Evolutionary conservation across 805 yeast genomes (phyloP).

Genomic region (Cyberlindnera bimundalis): DNA sequence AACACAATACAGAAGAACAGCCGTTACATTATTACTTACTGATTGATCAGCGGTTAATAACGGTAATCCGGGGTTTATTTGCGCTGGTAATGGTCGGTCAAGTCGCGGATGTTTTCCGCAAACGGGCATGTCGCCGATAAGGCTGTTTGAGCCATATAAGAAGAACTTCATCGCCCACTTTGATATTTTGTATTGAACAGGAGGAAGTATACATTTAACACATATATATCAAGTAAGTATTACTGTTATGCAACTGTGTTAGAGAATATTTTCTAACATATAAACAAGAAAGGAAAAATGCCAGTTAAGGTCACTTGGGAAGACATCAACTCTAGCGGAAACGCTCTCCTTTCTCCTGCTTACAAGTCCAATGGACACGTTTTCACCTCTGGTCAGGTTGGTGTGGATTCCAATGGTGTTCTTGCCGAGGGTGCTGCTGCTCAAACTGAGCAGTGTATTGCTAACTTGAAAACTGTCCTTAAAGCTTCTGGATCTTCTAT

Average conservation of each 20-base stretch:
- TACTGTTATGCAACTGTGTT: too few species aligned
- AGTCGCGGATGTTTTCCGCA: slow-evolving; percentile 7
- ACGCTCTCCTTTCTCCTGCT: slow-evolving; percentile 39
- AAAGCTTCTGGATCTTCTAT: slow-evolving; percentile 43
- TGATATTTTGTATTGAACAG: too few species aligned
- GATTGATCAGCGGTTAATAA: too few species aligned
- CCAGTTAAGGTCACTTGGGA: slow-evolving; percentile 35
- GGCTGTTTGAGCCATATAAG: neutral
- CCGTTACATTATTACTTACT: too few species aligned
- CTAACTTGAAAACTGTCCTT: slow-evolving; percentile 40
- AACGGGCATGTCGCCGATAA: neutral
- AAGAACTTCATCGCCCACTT: neutral
- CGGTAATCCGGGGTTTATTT: too few species aligned
- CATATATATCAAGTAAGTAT: too few species aligned
- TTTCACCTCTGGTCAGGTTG: slow-evolving; percentile 48
- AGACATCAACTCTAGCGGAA: slow-evolving; percentile 30
- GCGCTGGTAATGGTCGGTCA: neutral
- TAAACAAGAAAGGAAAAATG: too few species aligned
- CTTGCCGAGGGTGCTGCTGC: slow-evolving; percentile 40
- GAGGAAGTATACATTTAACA: neutral
- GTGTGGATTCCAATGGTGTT: slow-evolving; percentile 39
- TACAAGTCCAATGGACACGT: slow-evolving; percentile 39
- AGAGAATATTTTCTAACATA: too few species aligned
- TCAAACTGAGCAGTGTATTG: slow-evolving; percentile 44
- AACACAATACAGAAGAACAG: too few species aligned